A percentile compares a stretch with the other conserved stretches of the same genome.
phyloP scores from a whole-genome alignment of 352 stramenopile genomes.

The Phytophthora pini region DNA sequence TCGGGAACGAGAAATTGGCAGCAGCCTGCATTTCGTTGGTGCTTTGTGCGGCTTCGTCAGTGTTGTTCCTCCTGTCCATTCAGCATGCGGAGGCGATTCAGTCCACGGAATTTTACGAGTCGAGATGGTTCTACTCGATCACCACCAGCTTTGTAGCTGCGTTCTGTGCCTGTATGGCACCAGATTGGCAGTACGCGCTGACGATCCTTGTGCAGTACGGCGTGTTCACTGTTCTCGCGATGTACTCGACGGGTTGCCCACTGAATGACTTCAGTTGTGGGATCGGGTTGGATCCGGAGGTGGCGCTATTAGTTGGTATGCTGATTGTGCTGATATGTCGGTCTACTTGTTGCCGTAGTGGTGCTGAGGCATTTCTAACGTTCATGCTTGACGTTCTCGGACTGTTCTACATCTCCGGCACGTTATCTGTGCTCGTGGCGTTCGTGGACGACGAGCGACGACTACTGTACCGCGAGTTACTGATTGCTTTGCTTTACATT shows the following conservation, averaged over 20 bases:
- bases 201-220: conserved; percentile 49
- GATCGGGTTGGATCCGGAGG: conserved; percentile 36
- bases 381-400: conserved; percentile 61
- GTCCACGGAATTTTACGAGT: conserved; percentile 58
- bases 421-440: conserved; percentile 52
- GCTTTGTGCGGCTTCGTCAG: conserved; percentile 28
- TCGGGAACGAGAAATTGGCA: conserved; percentile 47
- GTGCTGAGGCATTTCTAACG: conserved; percentile 37
- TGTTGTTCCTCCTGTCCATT: conserved; percentile 35
- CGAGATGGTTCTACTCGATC: conserved; percentile 46
- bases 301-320: conserved; percentile 41
- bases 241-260: conserved; percentile 60
- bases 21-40: conserved; percentile 37
- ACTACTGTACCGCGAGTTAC: conserved; percentile 52
- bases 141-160: conserved; percentile 38
- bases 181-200: conserved; percentile 47
- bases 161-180: conserved; percentile 52
- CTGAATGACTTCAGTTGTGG: conserved; percentile 60
- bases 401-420: conserved; percentile 63
- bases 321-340: conserved; percentile 47
- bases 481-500: conserved; percentile 70
- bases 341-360: conserved; percentile 21
- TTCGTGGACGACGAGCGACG: conserved; percentile 64
- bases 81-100: conserved; percentile 40
- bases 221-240: conserved; percentile 53